Evolutionary conservation across 2,329 filamentous ascomycete genomes (phyloP).

Genomic region (Diaporthe batatas): DNA sequence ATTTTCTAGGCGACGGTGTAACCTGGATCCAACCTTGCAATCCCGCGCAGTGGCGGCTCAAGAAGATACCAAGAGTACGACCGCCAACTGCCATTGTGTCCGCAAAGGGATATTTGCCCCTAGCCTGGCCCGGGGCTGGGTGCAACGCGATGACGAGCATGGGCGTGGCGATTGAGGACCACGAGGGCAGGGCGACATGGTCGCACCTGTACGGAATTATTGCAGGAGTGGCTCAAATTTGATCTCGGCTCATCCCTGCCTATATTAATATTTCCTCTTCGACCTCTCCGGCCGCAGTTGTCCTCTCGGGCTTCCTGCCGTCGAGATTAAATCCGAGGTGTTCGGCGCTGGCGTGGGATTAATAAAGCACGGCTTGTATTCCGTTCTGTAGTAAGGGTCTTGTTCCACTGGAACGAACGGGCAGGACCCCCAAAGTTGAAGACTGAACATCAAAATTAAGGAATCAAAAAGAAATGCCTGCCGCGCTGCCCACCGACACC

Average conservation of each 20-base stretch:
- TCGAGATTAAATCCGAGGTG: background rate
- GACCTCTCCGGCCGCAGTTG: too few relatives aligned
- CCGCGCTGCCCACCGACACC: background rate
- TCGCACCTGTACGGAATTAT: too few relatives aligned
- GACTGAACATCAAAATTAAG: background rate
- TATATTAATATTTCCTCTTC: background rate
- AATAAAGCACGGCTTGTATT: too few relatives aligned
- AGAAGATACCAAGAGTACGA: background rate
- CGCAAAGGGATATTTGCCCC: background rate
- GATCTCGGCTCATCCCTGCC: background rate
- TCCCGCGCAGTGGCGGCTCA: conserved; percentile 10
- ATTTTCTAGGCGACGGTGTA: background rate
- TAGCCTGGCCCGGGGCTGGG: background rate
- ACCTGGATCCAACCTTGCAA: background rate
- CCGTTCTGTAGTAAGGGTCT: too few relatives aligned
- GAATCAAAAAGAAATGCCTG: background rate
- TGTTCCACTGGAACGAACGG: background rate
- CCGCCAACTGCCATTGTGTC: background rate
- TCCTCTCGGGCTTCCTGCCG: background rate
- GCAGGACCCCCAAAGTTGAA: background rate
- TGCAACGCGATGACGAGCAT: conserved; percentile 26
- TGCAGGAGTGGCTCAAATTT: background rate
- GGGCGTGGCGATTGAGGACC: conserved; percentile 11
- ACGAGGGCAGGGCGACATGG: conserved; percentile 6
- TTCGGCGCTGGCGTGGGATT: background rate